Evolutionary conservation across 2,329 filamentous ascomycete genomes (phyloP).

Genomic region (Aspergillus bombycis): DNA sequence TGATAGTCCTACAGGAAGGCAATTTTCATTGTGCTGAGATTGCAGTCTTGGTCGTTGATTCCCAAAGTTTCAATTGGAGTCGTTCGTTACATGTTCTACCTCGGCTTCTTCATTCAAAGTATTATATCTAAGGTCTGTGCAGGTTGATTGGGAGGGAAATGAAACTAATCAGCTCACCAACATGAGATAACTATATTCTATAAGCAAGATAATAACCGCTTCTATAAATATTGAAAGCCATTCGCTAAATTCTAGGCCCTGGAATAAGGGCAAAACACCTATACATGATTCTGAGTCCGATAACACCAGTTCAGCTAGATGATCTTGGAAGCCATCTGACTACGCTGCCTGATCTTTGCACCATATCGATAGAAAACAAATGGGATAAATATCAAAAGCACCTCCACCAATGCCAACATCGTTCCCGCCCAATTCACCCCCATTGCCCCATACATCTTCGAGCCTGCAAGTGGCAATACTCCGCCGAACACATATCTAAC

Average conservation of each 20-base stretch:
- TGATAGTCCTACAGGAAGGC: not conserved
- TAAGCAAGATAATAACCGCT: too few relatives aligned
- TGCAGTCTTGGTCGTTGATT: too few relatives aligned
- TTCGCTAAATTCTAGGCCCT: not conserved
- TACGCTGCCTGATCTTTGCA: conserved; percentile 34
- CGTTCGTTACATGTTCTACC: too few relatives aligned
- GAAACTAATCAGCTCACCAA: too few relatives aligned
- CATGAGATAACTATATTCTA: too few relatives aligned
- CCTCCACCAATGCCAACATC: conserved; percentile 42
- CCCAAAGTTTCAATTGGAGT: too few relatives aligned
- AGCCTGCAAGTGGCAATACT: conserved; percentile 68
- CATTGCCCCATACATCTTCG: conserved; percentile 66
- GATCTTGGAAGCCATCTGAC: conserved; percentile 19
- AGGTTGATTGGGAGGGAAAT: too few relatives aligned
- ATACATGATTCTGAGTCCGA: not conserved
- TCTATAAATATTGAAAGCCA: not conserved
- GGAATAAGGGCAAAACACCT: not conserved
- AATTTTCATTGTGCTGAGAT: too few relatives aligned
- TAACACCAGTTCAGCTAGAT: not conserved
- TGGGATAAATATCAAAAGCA: conserved; percentile 41
- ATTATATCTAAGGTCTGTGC: too few relatives aligned
- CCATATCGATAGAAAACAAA: conserved; percentile 51
- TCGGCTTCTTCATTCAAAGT: too few relatives aligned
- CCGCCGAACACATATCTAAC: conserved; percentile 68
- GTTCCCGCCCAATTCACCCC: conserved; percentile 74